Base-by-base conservation (phyloP, 163 green algal genomes). In the Scenedesmus sp. region DNA sequence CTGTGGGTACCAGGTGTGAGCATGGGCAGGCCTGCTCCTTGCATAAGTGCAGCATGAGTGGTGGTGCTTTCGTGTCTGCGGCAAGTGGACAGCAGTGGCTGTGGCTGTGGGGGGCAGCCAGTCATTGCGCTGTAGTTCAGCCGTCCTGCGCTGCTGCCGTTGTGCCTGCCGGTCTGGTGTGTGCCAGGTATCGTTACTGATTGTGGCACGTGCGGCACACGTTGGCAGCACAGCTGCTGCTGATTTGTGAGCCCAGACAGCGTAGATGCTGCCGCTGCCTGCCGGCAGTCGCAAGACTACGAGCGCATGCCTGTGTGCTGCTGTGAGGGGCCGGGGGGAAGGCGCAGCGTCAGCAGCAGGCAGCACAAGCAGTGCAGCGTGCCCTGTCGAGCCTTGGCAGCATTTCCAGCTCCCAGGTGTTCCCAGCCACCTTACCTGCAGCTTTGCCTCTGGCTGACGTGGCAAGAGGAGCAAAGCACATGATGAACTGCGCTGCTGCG, bases 311-410 rank as follows among this genome's bases (percentile, higher is more conserved):
- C 35, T 4, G n/a, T n/a, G 2, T 79, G 53, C 53, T 88, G 83
- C 83, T 88, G 83, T 88, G 83, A 79, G 83, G 83, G 83, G 51
- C 33, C 83, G 56, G 83, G 53, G 53, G 3, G 26, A 3, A 44
- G 81, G 22, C 0, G 79, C 44, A 46, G 5, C 3, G 49, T 15
- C n/a, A 51, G 81, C 18, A 37, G n/a, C 40, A 37, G 18, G 42
- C 78, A 33, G 24, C n/a, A 84, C 42, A 4, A 59, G 40, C 78
- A 59, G 40, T 61, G 13, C 78, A 84, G 78, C 22, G 61, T 18
- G 15, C 15, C 56, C 15, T 30, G 15, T 16, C 4, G 56, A 24
- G 18, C 56, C 15, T 68, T 56, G 46, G 16, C 56, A 68, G 56
- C 56, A 68, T 16, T 65, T 16, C 2, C 13, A 22, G 15, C 18